These are phyloP conservation scores for Ilex asprella DNA, from an alignment of 257 asterid genomes.

Conservation along the genomic window DNA sequence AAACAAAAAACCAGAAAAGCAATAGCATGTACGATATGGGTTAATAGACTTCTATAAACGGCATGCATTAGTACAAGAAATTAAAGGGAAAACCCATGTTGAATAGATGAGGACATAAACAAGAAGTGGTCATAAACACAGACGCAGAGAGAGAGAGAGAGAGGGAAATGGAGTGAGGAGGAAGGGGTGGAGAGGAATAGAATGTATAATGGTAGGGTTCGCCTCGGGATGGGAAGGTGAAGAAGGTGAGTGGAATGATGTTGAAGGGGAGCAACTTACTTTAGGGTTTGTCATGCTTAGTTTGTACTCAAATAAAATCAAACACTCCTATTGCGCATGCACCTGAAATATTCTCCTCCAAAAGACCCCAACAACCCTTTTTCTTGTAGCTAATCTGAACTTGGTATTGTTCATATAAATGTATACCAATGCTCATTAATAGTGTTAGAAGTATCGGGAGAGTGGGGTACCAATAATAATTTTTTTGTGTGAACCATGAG, in stretches of 20 bases:
- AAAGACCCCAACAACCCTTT: constrained; percentile 11
- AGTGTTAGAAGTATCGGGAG: too few relatives aligned
- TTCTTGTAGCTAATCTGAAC: too few relatives aligned
- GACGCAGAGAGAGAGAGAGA: background rate
- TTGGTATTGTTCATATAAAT: too few relatives aligned
- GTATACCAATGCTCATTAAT: too few relatives aligned
- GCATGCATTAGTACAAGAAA: too few relatives aligned
- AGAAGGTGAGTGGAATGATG: constrained; percentile 74
- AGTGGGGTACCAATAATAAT: too few relatives aligned
- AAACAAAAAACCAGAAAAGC: too few relatives aligned
- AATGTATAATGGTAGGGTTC: constrained; percentile 20
- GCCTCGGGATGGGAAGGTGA: constrained; percentile 55
- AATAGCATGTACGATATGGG: too few relatives aligned
- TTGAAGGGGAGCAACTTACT: constrained; percentile 44
- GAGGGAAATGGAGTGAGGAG: background rate
- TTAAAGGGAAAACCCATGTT: too few relatives aligned
- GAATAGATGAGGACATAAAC: background rate
- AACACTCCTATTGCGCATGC: constrained; percentile 56
- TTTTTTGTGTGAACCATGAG: too few relatives aligned
- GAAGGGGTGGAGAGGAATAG: background rate
- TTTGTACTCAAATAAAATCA: constrained; percentile 44
- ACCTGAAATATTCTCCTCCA: constrained; percentile 39
- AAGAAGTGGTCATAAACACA: background rate
- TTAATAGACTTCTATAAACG: too few relatives aligned
- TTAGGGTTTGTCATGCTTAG: constrained; percentile 82